Conservation (phyloP, 305 asterid species). For the Fraxinus velutina region DNA sequence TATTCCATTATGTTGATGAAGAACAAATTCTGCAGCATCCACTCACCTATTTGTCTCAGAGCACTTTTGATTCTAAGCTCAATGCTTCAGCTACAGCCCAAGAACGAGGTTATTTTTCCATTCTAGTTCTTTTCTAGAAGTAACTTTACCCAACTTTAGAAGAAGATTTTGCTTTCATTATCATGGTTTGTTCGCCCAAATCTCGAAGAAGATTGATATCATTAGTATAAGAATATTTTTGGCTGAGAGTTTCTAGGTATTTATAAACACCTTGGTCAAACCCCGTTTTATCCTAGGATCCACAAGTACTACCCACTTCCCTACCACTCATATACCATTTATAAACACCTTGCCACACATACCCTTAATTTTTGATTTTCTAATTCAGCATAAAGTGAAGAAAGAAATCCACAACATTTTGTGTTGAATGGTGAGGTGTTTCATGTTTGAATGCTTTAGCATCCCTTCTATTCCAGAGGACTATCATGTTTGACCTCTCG, state of each 20-base stretch:
- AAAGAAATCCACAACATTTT: background rate
- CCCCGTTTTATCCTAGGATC: background rate
- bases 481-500: background rate
- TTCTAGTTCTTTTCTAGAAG: background rate
- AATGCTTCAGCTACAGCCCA: constrained; percentile 46
- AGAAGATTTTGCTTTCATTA: background rate
- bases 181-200: background rate
- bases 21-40: constrained; percentile 71
- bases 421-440: background rate
- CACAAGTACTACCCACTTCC: background rate
- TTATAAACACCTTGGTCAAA: background rate
- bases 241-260: background rate
- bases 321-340: background rate
- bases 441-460: background rate
- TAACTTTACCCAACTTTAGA: background rate
- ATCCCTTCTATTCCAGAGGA: background rate
- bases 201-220: background rate
- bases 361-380: background rate
- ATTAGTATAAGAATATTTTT: background rate
- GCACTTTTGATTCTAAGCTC: constrained; percentile 54
- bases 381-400: background rate
- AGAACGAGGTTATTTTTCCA: constrained; percentile 59
- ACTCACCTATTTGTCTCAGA: constrained; percentile 57
- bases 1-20: constrained; percentile 81
- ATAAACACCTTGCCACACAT: background rate